Conservation (phyloP, 805 yeast species). For the Nakazawaea anatomiae region DNA sequence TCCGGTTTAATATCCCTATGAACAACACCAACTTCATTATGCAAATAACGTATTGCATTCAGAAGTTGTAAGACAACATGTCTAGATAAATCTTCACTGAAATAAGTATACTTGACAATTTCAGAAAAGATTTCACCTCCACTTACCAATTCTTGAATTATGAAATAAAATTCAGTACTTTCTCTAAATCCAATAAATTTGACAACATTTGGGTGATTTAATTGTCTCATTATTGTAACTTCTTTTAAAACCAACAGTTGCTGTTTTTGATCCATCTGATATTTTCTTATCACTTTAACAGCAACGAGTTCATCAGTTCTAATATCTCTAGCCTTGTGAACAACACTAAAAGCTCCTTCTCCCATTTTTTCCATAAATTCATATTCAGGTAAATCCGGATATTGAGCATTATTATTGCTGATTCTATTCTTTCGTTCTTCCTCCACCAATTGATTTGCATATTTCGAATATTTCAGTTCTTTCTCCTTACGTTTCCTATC, state of each 20-base stretch:
- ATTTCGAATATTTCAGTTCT: constrained; percentile 21
- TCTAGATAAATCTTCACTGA: constrained; percentile 64
- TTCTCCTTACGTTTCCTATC: constrained; percentile 14
- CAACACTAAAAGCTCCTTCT: constrained; percentile 89
- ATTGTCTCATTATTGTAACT: constrained; percentile 64
- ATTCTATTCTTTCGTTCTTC: constrained; percentile 22
- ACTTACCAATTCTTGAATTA: constrained; percentile 59
- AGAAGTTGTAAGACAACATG: constrained; percentile 73
- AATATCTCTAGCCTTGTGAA: constrained; percentile 61
- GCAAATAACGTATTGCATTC: constrained; percentile 62
- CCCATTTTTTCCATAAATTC: constrained; percentile 38
- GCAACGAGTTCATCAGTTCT: constrained; percentile 47
- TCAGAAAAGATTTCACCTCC: constrained; percentile 84
- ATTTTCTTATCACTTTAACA: constrained; percentile 67
- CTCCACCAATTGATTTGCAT: constrained; percentile 26
- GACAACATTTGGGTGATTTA: constrained; percentile 57
- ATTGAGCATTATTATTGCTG: constrained; percentile 14
- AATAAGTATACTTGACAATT: constrained; percentile 71
- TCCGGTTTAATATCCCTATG: constrained; percentile 85
- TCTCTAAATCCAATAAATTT: constrained; percentile 50
- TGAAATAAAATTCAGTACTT: constrained; percentile 45
- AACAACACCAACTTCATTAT: constrained; percentile 64
- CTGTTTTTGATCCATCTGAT: constrained; percentile 44
- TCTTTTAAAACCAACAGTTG: constrained; percentile 60
- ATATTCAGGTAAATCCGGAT: constrained; percentile 21